Evolutionary conservation across 805 yeast genomes (phyloP), one percentile per base, ranked within the genome.

Genomic region (Torulaspora delbrueckii): DNA sequence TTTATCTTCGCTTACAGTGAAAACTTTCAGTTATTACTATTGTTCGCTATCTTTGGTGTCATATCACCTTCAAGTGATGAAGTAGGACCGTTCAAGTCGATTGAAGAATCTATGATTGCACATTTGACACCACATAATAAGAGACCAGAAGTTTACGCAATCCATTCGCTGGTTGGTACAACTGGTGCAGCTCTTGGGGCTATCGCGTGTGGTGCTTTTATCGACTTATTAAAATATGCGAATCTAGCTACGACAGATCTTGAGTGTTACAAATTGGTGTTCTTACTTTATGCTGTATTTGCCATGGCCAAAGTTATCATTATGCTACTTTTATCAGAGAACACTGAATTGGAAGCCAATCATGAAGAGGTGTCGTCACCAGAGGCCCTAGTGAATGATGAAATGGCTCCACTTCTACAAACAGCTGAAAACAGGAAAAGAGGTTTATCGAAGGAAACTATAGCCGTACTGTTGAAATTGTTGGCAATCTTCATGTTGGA

Each of bases 1-100:
- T 40, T 76, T 1, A 73, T 77, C 0, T 88, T 88, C 61, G 76
- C 82, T n/a, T 65, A 67, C 19, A 69, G 72, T 48, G 71, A 77
- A 27, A 76, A 77, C 52, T 86, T 71, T 60, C 58, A 66, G 52
- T 51, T 83, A 1, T 68, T 88, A 32, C 66, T 88, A 16, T 19
- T 72, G 2, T 93, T 93, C 7, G 93, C 96, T 2, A 76, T 86
- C 2, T 47, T 86, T 25, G 96, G 96, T 1, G 96, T 88, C 13
- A 84, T 88, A 6, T 85, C 95, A 2, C 93, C 96, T 1, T 79
- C 87, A 24, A 95, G 96, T 19, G 89, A 83, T 57, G 96, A 88
- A 58, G 86, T 90, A 0, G 96, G 96, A 0, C 96, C 96, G 0
- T 88, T 88, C 64, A 83, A 85, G 58, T 79, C 93, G 0, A 80